phyloP scores from a whole-genome alignment of 2,329 filamentous ascomycete genomes.

The Boeremia lycopersici region DNA sequence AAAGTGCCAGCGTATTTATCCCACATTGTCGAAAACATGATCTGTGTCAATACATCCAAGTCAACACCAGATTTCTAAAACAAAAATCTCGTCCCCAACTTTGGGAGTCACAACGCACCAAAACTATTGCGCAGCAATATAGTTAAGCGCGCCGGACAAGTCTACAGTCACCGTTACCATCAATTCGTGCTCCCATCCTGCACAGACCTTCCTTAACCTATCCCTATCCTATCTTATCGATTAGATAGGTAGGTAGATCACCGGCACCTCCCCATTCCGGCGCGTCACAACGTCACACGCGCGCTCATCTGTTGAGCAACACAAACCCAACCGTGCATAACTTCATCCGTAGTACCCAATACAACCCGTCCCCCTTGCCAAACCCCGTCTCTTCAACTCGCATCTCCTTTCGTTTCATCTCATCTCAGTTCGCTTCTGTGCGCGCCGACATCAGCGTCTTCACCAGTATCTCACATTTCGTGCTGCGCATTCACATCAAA shows the following conservation, averaged over 20 bases:
- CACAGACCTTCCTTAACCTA: too few species aligned
- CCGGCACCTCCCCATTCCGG: conserved; percentile 4
- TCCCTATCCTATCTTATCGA: too few species aligned
- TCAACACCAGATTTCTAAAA: not conserved
- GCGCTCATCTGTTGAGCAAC: not conserved
- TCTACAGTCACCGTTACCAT: too few species aligned
- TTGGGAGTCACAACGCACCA: too few species aligned
- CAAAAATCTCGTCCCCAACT: too few species aligned
- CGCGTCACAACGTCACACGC: conserved; percentile 6
- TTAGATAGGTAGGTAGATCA: too few species aligned
- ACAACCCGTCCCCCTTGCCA: not conserved
- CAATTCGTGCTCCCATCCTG: too few species aligned
- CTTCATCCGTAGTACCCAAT: not conserved
- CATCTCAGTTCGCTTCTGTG: not conserved
- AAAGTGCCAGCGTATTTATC: not conserved
- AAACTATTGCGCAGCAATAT: too few species aligned
- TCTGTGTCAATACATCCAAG: not conserved
- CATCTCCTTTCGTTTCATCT: not conserved
- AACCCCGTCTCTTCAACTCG: too few species aligned
- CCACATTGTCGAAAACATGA: not conserved
- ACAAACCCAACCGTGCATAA: not conserved
- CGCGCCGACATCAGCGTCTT: not conserved
- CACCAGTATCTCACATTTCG: not conserved
- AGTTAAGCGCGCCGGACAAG: too few species aligned
- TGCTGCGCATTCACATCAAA: too few species aligned